Conservation (phyloP, 1,139 yeast species). For the Nadsonia commutata region DNA sequence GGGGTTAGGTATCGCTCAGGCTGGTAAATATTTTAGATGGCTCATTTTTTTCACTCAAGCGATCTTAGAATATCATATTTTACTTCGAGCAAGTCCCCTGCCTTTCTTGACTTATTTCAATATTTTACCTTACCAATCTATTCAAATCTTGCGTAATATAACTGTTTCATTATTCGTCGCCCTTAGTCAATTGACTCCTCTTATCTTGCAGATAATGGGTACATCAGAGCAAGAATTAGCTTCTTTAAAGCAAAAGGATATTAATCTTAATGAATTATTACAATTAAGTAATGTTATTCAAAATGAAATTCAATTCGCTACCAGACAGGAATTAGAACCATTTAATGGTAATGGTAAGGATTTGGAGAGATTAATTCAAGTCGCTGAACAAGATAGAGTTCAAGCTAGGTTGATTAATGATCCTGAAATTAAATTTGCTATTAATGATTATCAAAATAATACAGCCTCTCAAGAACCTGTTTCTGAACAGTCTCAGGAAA, state of each 20-base stretch:
- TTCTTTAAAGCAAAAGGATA: neutral
- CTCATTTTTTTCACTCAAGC: neutral
- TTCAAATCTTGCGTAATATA: neutral
- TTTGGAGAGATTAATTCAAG: neutral
- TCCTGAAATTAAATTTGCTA: neutral
- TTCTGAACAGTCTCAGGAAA: too few relatives aligned
- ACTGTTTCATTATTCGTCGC: neutral
- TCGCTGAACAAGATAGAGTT: neutral
- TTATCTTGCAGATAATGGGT: neutral
- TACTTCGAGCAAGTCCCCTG: neutral
- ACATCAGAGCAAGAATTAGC: neutral
- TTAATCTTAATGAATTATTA: neutral
- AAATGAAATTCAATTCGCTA: neutral
- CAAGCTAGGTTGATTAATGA: neutral
- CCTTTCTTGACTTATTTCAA: neutral
- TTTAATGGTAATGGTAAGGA: neutral
- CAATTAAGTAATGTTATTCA: neutral
- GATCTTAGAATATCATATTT: neutral
- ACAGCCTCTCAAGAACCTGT: neutral
- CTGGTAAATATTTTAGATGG: constrained; percentile 1
- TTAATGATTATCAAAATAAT: neutral
- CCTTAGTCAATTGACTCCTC: neutral
- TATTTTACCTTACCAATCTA: neutral
- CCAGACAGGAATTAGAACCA: neutral
- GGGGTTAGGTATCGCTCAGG: constrained; percentile 10